Evolutionary conservation across 192 early-diverging fungal species (phyloP).

Genomic region (Phlyctochytrium planicorne): DNA sequence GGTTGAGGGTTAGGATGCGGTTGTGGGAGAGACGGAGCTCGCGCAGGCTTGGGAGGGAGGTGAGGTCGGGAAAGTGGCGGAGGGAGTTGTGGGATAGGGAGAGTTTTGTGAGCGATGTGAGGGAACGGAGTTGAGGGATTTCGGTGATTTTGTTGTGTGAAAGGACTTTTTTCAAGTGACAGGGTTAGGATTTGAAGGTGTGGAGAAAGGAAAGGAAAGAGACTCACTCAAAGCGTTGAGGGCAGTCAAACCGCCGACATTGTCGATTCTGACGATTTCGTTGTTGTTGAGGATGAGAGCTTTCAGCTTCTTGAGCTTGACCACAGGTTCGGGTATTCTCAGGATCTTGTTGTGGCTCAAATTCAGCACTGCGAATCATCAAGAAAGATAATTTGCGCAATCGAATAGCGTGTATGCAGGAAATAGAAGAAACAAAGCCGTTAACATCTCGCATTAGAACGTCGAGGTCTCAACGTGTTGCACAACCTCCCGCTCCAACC

Average conservation of each 20-base stretch:
- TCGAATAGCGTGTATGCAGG: background rate
- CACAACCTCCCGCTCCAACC: too few relatives aligned
- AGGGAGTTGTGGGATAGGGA: conserved; percentile 74
- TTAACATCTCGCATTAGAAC: background rate
- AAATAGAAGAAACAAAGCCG: conserved; percentile 3
- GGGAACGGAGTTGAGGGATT: conserved; percentile 10
- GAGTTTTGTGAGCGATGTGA: conserved; percentile 63
- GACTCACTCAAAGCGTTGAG: conserved; percentile 68
- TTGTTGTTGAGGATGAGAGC: conserved; percentile 83
- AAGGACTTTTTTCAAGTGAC: conserved; percentile 8
- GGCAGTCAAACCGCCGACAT: conserved; percentile 53
- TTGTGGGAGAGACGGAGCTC: conserved; percentile 79
- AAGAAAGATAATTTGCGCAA: background rate
- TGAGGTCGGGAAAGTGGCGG: conserved; percentile 65
- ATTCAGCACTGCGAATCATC: conserved; percentile 56
- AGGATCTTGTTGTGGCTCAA: conserved; percentile 65
- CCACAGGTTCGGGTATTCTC: conserved; percentile 56
- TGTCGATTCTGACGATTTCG: conserved; percentile 62
- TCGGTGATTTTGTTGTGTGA: conserved; percentile 9
- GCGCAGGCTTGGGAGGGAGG: conserved; percentile 47
- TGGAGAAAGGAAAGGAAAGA: background rate
- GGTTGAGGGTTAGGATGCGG: conserved; percentile 48
- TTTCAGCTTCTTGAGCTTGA: conserved; percentile 61
- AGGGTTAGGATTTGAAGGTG: background rate
- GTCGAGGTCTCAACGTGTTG: too few relatives aligned